Evolutionary conservation across 2,329 filamentous ascomycete genomes (phyloP).

Genomic region (Botrytis paeoniae): DNA sequence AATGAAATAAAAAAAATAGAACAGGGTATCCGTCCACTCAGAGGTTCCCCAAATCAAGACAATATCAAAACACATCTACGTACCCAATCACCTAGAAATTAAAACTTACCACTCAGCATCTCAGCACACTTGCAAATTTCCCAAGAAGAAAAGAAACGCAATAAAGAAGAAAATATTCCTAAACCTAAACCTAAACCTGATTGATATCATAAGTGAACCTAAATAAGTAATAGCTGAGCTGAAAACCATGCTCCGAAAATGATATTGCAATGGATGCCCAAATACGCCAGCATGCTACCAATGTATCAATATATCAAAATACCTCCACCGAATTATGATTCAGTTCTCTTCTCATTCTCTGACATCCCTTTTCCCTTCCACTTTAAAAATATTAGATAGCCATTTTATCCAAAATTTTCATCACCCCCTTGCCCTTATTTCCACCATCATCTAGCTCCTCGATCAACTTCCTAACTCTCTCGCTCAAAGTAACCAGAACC

Average conservation of each 20-base stretch:
- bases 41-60: too few relatives aligned
- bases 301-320: neutral
- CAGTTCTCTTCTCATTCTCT: neutral
- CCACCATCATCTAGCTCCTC: slow-evolving; percentile 59
- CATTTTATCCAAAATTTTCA: slow-evolving; percentile 69
- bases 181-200: neutral
- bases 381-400: slow-evolving; percentile 31
- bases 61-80: too few relatives aligned
- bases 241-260: neutral
- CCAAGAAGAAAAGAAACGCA: too few relatives aligned
- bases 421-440: slow-evolving; percentile 56
- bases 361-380: too few relatives aligned
- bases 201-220: neutral
- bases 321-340: neutral
- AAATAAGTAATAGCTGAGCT: neutral
- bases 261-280: neutral
- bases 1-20: too few relatives aligned
- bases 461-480: slow-evolving; percentile 60
- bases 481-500: slow-evolving; percentile 62
- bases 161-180: neutral
- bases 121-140: neutral
- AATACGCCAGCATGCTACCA: neutral
- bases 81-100: too few relatives aligned
- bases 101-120: neutral
- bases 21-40: too few relatives aligned